Evolutionary conservation across 148 eudicot species (phyloP).

Genomic region (Arctostaphylos glauca): DNA sequence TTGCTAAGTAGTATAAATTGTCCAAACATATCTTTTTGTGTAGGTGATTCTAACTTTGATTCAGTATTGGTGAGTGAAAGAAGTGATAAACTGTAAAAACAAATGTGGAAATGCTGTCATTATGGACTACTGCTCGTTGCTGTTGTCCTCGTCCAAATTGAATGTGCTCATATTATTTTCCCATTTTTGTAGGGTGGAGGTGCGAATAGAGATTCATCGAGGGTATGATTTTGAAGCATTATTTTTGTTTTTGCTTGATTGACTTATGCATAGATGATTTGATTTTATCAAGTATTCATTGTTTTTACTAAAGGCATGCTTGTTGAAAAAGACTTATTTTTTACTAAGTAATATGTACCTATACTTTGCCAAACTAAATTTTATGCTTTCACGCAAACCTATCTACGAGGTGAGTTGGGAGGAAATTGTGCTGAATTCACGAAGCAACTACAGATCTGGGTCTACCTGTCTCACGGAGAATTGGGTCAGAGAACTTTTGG

Average conservation of each 20-base stretch:
- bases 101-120: neutral
- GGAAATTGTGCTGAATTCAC: too few species aligned
- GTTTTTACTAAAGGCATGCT: neutral
- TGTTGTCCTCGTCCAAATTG: neutral
- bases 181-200: slow-evolving; percentile 27
- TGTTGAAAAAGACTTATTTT: neutral
- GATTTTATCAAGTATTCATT: neutral
- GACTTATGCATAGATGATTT: neutral
- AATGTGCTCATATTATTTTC: neutral
- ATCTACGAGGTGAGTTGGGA: too few species aligned
- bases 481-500: neutral
- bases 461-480: too few species aligned
- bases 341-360: neutral
- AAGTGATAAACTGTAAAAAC: neutral
- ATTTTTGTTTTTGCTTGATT: neutral
- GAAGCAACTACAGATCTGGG: too few species aligned
- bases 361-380: neutral
- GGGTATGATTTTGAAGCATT: slow-evolving; percentile 15
- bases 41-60: neutral
- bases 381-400: too few species aligned
- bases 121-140: neutral
- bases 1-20: neutral
- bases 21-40: neutral
- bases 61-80: neutral
- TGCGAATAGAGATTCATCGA: slow-evolving; percentile 21